Evolutionary conservation across 192 early-diverging fungal species (phyloP), one percentile per base, ranked within the genome.

Genomic region (Coemansia sp.): DNA sequence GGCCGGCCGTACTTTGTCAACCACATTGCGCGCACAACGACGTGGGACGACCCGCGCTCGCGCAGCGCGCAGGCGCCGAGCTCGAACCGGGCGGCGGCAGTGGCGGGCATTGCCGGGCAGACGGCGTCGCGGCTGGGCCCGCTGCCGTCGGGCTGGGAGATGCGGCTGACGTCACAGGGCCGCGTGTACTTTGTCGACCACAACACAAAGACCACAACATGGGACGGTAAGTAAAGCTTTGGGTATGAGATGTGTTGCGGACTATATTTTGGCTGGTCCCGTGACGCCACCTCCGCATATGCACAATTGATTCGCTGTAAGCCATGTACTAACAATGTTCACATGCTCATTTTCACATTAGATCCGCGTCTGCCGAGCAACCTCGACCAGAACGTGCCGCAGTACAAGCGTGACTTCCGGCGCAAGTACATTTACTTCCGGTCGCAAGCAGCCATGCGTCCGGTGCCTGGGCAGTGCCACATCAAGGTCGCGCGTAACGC

Each of bases 391-490:
- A 92, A 89, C 55, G 95, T 98, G 24, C 96, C 96, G 38, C 94
- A 98, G 75, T 98, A 98, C 81, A 98, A 98, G 85, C 89, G 96
- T 26, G 96, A 98, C 79, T 98, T 95, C 87, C 85, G 96, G 24
- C 86, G 95, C 63, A 98, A 98, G 73, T 82, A 95, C 57, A 96
- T 96, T 47, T 98, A 98, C 83, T 97, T 98, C 82, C 77, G 94
- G 36, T 91, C 90, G 48, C 96, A 98, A 74, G 91, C 92, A 4
- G 87, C 87, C 12, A 88, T 98, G 83, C 89, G 93, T 1, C 89
- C 89, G 9, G 84, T 89, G 20, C 89, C 91, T 40, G 94, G 94
- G 9, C 92, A 94, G 82, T 93, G 91, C 66, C 94, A 97, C 70
- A 88, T 98, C 71, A 94, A 93, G 69, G 89, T 98, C 25, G 82